Evolutionary conservation across 2,329 filamentous ascomycete genomes (phyloP).

Genomic region (Neocatenulostroma microsporum): DNA sequence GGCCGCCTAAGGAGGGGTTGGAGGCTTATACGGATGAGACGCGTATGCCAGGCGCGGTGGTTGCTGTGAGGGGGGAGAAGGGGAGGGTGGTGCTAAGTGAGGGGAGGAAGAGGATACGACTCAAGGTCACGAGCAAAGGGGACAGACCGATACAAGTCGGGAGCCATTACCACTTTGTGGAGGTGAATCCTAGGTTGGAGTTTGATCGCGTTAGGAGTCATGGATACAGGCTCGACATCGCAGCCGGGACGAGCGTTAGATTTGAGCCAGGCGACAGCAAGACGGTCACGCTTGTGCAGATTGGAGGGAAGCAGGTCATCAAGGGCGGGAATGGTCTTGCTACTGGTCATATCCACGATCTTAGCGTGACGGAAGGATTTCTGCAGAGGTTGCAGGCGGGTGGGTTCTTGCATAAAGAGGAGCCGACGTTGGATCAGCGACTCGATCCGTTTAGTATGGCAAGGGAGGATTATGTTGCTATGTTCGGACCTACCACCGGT

Average conservation of each 20-base stretch:
- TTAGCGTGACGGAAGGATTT: conserved; percentile 56
- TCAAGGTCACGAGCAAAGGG: conserved; percentile 76
- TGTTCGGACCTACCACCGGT: conserved; percentile 90
- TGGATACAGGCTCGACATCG: conserved; percentile 79
- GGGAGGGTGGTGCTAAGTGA: conserved; percentile 62
- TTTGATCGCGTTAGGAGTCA: conserved; percentile 80
- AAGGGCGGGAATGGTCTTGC: conserved; percentile 77
- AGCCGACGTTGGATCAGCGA: conserved; percentile 51
- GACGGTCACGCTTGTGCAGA: conserved; percentile 83
- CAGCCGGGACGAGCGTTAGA: conserved; percentile 82
- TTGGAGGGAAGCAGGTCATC: conserved; percentile 72
- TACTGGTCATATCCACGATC: conserved; percentile 59
- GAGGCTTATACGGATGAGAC: conserved; percentile 55
- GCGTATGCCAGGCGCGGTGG: conserved; percentile 70
- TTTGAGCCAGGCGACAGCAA: conserved; percentile 92
- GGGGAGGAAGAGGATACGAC: conserved; percentile 61
- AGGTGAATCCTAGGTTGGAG: conserved; percentile 81
- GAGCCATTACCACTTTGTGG: conserved; percentile 93
- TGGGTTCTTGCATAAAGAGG: conserved; percentile 70
- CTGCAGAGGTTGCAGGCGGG: conserved; percentile 58
- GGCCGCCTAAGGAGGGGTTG: conserved; percentile 46
- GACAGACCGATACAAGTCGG: conserved; percentile 86
- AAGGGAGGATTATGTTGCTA: conserved; percentile 67
- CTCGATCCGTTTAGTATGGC: conserved; percentile 64
- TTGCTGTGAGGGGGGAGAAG: conserved; percentile 58